Evolutionary conservation across 2,329 filamentous ascomycete genomes (phyloP).

Genomic region (Penicillium frequentans): DNA sequence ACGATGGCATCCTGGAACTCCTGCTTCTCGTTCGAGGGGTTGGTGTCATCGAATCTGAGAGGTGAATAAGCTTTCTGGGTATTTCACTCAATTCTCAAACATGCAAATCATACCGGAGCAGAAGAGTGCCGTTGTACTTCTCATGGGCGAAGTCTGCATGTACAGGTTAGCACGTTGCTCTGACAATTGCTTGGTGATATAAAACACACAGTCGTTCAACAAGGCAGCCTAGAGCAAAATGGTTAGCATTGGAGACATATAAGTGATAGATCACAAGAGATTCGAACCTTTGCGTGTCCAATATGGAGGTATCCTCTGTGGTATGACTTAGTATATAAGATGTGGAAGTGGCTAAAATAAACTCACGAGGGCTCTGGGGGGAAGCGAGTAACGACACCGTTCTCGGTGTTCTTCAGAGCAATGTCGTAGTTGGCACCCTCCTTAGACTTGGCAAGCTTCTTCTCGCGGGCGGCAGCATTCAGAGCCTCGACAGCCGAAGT

Average conservation of each 20-base stretch:
- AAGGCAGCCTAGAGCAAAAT: slow-evolving; percentile 60
- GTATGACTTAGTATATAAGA: not conserved
- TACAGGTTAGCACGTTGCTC: not conserved
- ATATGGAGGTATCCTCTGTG: slow-evolving; percentile 65
- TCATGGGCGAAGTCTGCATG: slow-evolving; percentile 76
- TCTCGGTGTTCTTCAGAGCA: slow-evolving; percentile 77
- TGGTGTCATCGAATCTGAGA: slow-evolving; percentile 81
- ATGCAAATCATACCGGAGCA: slow-evolving; percentile 58
- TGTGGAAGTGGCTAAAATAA: slow-evolving; percentile 35
- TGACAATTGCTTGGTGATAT: not conserved
- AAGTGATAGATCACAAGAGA: not conserved
- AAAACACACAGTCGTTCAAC: slow-evolving; percentile 69
- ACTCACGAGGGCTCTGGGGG: slow-evolving; percentile 81
- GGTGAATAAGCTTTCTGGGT: not conserved
- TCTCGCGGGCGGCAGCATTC: slow-evolving; percentile 67
- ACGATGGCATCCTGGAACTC: slow-evolving; percentile 94
- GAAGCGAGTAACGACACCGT: slow-evolving; percentile 89
- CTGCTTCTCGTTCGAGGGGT: slow-evolving; percentile 94
- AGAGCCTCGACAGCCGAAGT: slow-evolving; percentile 68
- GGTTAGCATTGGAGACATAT: not conserved
- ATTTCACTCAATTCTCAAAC: not conserved
- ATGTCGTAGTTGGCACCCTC: slow-evolving; percentile 88
- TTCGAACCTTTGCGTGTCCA: slow-evolving; percentile 73
- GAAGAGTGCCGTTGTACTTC: slow-evolving; percentile 85
- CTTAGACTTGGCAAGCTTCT: slow-evolving; percentile 68